Percentiles rank a stretch among this genome's conserved stretches.
These are phyloP conservation scores for Pichia scutulata DNA, from an alignment of 805 yeast genomes.

Conservation along the genomic window DNA sequence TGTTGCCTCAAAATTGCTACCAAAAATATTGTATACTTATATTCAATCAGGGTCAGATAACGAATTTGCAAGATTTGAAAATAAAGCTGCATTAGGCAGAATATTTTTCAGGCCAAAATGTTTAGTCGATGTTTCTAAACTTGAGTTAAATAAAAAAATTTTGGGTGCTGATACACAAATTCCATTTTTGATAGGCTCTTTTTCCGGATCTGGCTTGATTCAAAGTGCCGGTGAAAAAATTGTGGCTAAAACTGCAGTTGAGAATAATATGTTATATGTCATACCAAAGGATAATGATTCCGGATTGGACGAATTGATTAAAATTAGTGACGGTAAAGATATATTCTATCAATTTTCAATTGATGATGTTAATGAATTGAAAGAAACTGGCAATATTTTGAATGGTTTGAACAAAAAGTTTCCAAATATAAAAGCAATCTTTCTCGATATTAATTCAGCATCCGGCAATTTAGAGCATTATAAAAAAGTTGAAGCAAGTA, in stretches of 20 bases:
- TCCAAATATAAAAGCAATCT: slow-evolving; percentile 64
- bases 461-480: slow-evolving; percentile 84
- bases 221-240: slow-evolving; percentile 81
- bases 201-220: slow-evolving; percentile 80
- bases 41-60: slow-evolving; percentile 85
- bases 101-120: slow-evolving; percentile 79
- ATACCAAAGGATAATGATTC: slow-evolving; percentile 82
- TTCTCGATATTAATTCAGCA: slow-evolving; percentile 83
- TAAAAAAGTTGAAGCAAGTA: slow-evolving; percentile 58
- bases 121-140: slow-evolving; percentile 63
- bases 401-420: slow-evolving; percentile 26
- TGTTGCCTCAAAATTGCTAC: slow-evolving; percentile 68
- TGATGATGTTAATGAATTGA: slow-evolving; percentile 48
- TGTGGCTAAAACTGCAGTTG: slow-evolving; percentile 66
- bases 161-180: slow-evolving; percentile 54
- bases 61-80: slow-evolving; percentile 78
- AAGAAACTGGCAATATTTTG: slow-evolving; percentile 31
- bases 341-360: slow-evolving; percentile 84
- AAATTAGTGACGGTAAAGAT: slow-evolving; percentile 44
- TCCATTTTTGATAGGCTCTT: slow-evolving; percentile 86
- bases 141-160: slow-evolving; percentile 55
- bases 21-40: slow-evolving; percentile 77
- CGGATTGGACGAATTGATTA: slow-evolving; percentile 67
- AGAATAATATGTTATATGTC: slow-evolving; percentile 65
- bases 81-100: slow-evolving; percentile 76